A percentile compares a stretch with the other conserved stretches of the same genome.
Evolutionary conservation across 1,284 basidiomycete species (phyloP).

Genomic region (Neonothopanus nambi): DNA sequence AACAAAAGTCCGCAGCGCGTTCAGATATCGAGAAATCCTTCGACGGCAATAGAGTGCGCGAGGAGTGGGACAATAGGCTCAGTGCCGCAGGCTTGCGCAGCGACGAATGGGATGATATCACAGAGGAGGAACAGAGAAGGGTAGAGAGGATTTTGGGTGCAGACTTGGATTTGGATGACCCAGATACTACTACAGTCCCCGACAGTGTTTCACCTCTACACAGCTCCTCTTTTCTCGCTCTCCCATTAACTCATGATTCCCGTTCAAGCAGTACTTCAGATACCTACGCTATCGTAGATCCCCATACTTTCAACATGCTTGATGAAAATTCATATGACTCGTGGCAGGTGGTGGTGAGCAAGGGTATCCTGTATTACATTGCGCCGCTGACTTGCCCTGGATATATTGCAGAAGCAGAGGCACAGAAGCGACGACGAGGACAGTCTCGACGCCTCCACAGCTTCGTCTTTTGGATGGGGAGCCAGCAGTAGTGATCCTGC

Average conservation of each 20-base stretch:
- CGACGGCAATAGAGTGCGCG: constrained; percentile 11
- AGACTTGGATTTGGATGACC: constrained; percentile 15
- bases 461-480: constrained; percentile 1
- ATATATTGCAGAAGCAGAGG: constrained; percentile 7
- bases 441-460: constrained; percentile 13
- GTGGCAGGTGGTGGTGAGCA: constrained; percentile 15
- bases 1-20: constrained; percentile 9
- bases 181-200: neutral
- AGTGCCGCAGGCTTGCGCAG: constrained; percentile 8
- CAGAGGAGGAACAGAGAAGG: constrained; percentile 11
- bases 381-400: neutral
- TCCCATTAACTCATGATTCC: constrained; percentile 9
- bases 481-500: constrained; percentile 3
- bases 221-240: neutral
- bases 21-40: constrained; percentile 9
- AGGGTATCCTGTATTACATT: neutral
- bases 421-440: constrained; percentile 13
- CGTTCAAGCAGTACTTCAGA: constrained; percentile 5
- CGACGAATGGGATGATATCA: constrained; percentile 19
- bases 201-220: neutral
- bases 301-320: constrained; percentile 8
- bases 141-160: constrained; percentile 17
- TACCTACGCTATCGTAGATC: constrained; percentile 16
- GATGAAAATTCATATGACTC: constrained; percentile 4
- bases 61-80: constrained; percentile 18